Percentiles rank a stretch among this genome's conserved stretches.
These are phyloP conservation scores for Mucor lusitanicus DNA, from an alignment of 371 early-diverging fungal genomes.

Conservation along the genomic window DNA sequence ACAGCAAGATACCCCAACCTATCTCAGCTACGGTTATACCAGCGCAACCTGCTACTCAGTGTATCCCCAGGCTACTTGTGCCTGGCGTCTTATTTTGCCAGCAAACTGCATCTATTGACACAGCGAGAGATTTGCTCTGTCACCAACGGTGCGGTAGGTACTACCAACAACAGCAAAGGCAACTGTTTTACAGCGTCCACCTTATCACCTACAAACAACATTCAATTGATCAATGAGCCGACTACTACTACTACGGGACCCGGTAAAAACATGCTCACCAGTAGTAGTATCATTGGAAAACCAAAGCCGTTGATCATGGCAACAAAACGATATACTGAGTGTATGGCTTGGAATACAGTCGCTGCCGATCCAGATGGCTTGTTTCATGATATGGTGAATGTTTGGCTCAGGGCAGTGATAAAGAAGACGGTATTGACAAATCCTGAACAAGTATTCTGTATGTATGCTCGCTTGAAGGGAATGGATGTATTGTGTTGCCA, in stretches of 20 bases:
- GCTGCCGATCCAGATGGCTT: conserved; percentile 29
- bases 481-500: too few relatives aligned
- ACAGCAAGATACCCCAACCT: conserved; percentile 23
- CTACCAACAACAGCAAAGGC: not conserved
- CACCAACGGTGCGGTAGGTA: conserved; percentile 31
- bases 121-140: conserved; percentile 54
- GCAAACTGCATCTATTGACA: conserved; percentile 51
- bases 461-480: conserved; percentile 1
- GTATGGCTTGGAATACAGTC: conserved; percentile 47
- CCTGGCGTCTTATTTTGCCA: conserved; percentile 52
- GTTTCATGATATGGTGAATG: conserved; percentile 57
- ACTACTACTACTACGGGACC: not conserved
- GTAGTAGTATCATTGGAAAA: conserved; percentile 35
- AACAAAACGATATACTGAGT: conserved; percentile 54
- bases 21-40: conserved; percentile 21
- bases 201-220: conserved; percentile 20
- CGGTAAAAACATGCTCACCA: not conserved
- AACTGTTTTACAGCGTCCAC: conserved; percentile 11
- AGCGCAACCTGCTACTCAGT: conserved; percentile 39
- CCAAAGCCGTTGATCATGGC: conserved; percentile 56
- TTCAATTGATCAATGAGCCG: conserved; percentile 9
- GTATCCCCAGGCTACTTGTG: conserved; percentile 57
- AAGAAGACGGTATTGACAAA: conserved; percentile 50
- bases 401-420: conserved; percentile 56
- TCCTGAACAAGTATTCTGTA: conserved; percentile 58